Base-by-base conservation (phyloP, 2,329 filamentous ascomycete genomes). In the Moelleriella libera region DNA sequence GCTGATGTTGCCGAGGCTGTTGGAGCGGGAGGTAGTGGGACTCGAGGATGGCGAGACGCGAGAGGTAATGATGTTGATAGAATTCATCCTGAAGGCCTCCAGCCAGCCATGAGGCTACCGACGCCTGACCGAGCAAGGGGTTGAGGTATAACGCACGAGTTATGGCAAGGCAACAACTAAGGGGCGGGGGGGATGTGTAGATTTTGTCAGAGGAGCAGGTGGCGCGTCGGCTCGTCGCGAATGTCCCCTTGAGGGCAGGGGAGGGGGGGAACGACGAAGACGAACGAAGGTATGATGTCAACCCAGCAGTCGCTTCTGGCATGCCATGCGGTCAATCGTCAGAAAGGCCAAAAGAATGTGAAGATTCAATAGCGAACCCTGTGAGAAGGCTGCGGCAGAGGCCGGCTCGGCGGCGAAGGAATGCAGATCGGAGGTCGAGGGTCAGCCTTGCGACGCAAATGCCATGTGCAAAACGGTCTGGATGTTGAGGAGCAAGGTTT, bases 41-140 rank as follows among this genome's bases (percentile, higher is more conserved):
- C 71, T 78, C 50, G 76, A 67, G 47, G 77, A 65, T 55, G 78
- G 76, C 57, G 79, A 80, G 63, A 89, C 85, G 69, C 85, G 83
- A 64, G 86, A 81, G 60, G 88, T 92, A 65, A 96, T 80, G 65
- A 95, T 87, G 71, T 92, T 94, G 72, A 95, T 75, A 60, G 89
- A 94, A 81, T 96, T 96, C 90, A 96, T 96, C 69, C 76, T 85
- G 72, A 67, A 66, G 58, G 61, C 57, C 58, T 64, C 63, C 59
- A 64, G 65, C 64, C 67, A 72, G 74, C 78, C 78, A 81, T 78
- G 67, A 69, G 60, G 47, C 46, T 47, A 47, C 21, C 31, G 9
- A 29, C 21, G 47, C 44, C 49, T 48, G 46, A 45, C 47, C 49
- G 28, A 45, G 30, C 34, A 37, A 41, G 28, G 21, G 14, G 11